These are phyloP conservation scores for Gomphus sp. DNA, from an alignment of 1,284 basidiomycete genomes.

Conservation along the genomic window DNA sequence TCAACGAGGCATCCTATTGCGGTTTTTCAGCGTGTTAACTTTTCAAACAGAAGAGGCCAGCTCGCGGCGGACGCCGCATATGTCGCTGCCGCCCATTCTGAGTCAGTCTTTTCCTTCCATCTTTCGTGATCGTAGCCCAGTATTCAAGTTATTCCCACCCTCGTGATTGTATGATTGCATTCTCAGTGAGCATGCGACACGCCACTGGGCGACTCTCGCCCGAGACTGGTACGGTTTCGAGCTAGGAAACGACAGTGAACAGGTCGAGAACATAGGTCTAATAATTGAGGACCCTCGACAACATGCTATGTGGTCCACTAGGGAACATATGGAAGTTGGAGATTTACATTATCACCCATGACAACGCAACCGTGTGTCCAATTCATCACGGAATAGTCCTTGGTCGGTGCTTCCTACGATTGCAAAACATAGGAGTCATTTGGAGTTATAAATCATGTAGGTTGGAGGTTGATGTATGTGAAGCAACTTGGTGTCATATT, in stretches of 20 bases:
- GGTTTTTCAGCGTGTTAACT: not conserved
- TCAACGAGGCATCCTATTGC: not conserved
- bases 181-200: constrained; percentile 32
- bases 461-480: too few species aligned
- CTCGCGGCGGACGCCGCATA: constrained; percentile 49
- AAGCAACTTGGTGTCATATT: too few species aligned
- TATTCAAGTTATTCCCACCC: not conserved
- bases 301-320: constrained; percentile 38
- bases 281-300: constrained; percentile 28
- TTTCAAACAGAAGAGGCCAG: constrained; percentile 29
- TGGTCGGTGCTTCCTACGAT: too few species aligned
- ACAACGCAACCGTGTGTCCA: not conserved
- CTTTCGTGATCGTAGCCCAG: not conserved
- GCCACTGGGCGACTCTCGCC: constrained; percentile 40
- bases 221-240: constrained; percentile 47
- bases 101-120: constrained; percentile 30
- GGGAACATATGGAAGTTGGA: constrained; percentile 2
- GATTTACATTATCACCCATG: not conserved
- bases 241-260: constrained; percentile 42
- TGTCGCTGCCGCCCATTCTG: constrained; percentile 50
- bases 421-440: too few species aligned
- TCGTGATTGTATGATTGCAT: not conserved
- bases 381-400: too few species aligned
- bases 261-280: constrained; percentile 29
- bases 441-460: too few species aligned